Conservation (phyloP, 129 eudicot genomes). For the Ambrosia trifida region DNA sequence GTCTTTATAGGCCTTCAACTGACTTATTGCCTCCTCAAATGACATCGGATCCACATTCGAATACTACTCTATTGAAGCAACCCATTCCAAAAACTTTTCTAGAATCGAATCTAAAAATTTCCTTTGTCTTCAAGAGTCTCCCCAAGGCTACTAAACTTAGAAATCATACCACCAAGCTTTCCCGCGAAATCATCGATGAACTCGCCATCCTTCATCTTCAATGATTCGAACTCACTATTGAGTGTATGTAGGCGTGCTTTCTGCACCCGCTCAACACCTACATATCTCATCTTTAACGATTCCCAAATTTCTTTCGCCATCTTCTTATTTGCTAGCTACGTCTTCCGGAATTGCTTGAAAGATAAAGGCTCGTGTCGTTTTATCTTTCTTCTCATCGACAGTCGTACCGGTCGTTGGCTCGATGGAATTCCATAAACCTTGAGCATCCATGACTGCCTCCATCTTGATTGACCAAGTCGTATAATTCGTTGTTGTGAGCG, state of each 20-base stretch:
- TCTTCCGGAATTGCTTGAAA: too few species aligned
- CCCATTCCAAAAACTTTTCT: neutral
- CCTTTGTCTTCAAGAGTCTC: neutral
- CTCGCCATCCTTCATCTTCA: neutral
- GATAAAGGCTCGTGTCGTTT: too few species aligned
- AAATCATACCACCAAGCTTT: neutral
- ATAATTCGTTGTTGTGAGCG: too few species aligned
- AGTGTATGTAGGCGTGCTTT: neutral
- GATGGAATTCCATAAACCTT: too few species aligned
- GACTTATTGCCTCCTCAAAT: neutral
- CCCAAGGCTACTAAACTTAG: neutral
- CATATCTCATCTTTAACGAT: too few species aligned
- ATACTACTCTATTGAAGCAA: neutral
- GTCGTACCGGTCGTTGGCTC: too few species aligned
- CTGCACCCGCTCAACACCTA: too few species aligned
- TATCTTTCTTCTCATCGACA: too few species aligned
- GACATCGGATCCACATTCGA: neutral
- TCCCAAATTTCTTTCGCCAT: too few species aligned
- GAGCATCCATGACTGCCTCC: too few species aligned
- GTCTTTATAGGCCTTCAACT: neutral
- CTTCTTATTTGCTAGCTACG: too few species aligned
- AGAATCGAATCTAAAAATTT: neutral
- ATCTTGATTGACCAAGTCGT: too few species aligned
- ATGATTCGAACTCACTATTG: neutral
- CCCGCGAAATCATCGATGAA: neutral